Base-by-base conservation (phyloP, 345 rosid genomes). In the Leavenworthia alabamica region DNA sequence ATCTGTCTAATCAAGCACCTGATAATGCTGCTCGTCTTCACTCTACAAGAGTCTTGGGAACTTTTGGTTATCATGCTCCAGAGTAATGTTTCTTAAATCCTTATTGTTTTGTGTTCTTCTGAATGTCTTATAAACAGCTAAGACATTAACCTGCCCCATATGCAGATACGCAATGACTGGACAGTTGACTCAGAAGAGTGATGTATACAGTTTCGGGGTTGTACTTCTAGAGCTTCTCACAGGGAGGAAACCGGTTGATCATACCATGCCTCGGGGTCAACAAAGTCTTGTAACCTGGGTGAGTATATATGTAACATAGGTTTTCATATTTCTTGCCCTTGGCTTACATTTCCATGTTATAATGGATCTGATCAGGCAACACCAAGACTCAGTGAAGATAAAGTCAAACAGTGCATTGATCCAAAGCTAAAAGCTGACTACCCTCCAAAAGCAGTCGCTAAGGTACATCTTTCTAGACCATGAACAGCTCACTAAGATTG, bases 381-480 rank as follows among this genome's bases (percentile, higher is more conserved):
- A 54, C 98, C 98, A 46, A 86, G 98, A 68, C 79, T 92, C 58
- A 92, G 98, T 41, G 98, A 92, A 71, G 98, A 89, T 84, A 92
- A 92, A 64, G 98, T 92, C 23, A 92, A 85, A 61, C 95, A 92
- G 53, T 92, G 98, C 69, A 96, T 92, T 10, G 98, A 92, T 81
- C 98, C 96, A 51, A 92, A 88, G 83, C 83, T 92, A 55, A 85
- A 83, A 64, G 86, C 89, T 11, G 95, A 92, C n/a, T 89, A 83
- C 69, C 95, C 97, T 36, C 89, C 90, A 7, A 92, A 92, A 80
- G 98, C 93, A 76, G 88, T 92, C 41, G 98, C 98, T 39, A 92
- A 92, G 98, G 96, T 82, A 74, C 60, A 26, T 51, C 44, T 27
- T 5, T 49, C 42, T 28, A 16, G 39, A 10, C 41, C 28, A 23